Evolutionary conservation across 2,329 filamentous ascomycete genomes (phyloP), one percentile per base, ranked within the genome.

Genomic region (Microdochium nivale): DNA sequence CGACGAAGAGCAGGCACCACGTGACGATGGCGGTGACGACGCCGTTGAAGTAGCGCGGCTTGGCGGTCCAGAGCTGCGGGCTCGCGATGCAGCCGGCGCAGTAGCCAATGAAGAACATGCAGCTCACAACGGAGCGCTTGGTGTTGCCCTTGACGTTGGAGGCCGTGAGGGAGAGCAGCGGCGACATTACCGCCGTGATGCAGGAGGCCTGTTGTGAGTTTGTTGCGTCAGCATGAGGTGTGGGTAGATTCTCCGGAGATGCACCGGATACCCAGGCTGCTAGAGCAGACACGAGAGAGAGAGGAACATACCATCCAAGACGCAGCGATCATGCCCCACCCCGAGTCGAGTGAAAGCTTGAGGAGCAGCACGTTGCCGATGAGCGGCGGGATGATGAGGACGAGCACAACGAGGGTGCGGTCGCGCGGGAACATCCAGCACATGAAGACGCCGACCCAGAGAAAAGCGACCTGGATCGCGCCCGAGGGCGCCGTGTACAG

Each of bases 91-190:
- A 72, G 1, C 71, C 73, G 3, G 66, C 69, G 44, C 70, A 74
- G 56, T 77, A 78, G 0, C 71, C 73, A 25, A 77, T 72, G 60
- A 77, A 78, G 59, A 76, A 77, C 58, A 76, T 66, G 4, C 70
- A 67, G 49, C 70, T 75, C 25, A 74, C 69, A 2, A 72, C 63
- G 9, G 73, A 64, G 3, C 71, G 69, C 56, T 78, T 78, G 1
- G 75, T 78, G 58, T 78, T 78, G 0, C 76, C 74, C 49, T 75
- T 74, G 25, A 77, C 67, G 51, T 78, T 78, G 2, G 73, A 77
- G 0, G 74, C 73, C 1, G 64, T 67, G 1, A 77, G 65, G 1
- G 65, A 70, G 9, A 76, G 64, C 1, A 74, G 64, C 23, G 74
- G 68, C 3, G 67, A 69, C 68, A 68, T 70, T 30, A 65, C 59